These are phyloP conservation scores for Colletotrichum neosansevieriae DNA, from an alignment of 2,329 filamentous ascomycete genomes.

Conservation along the genomic window DNA sequence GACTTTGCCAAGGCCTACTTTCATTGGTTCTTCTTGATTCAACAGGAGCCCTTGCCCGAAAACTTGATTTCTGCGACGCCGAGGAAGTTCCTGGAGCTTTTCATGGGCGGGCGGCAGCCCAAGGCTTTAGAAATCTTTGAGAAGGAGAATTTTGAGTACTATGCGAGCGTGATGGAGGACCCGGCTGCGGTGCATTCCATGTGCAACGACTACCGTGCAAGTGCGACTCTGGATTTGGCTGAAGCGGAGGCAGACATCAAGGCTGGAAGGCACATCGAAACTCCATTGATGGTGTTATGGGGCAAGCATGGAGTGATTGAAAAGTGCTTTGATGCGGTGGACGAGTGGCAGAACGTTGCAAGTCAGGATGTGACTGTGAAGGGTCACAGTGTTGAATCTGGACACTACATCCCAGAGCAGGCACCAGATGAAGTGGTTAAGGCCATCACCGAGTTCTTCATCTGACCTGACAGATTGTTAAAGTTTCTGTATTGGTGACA, in stretches of 20 bases:
- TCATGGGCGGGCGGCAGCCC: conserved; percentile 54
- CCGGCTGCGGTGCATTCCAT: conserved; percentile 58
- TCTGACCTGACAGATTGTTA: conserved; percentile 32
- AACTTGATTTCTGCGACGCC: conserved; percentile 55
- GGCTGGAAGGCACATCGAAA: conserved; percentile 56
- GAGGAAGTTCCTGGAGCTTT: conserved; percentile 55
- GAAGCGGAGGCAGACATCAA: conserved; percentile 59
- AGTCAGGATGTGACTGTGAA: conserved; percentile 50
- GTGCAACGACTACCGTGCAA: conserved; percentile 69
- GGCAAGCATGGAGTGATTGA: conserved; percentile 62
- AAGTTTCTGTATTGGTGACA: no score
- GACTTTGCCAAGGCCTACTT: conserved; percentile 64
- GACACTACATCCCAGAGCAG: conserved; percentile 66
- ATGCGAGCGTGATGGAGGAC: conserved; percentile 56
- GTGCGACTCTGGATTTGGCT: conserved; percentile 64
- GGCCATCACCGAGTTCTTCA: conserved; percentile 56
- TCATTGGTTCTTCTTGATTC: conserved; percentile 71
- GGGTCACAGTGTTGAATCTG: conserved; percentile 58
- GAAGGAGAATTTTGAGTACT: conserved; percentile 52
- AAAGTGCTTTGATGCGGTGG: conserved; percentile 59
- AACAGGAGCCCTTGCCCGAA: conserved; percentile 63
- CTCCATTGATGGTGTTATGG: conserved; percentile 64
- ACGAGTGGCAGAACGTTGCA: conserved; percentile 64
- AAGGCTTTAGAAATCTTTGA: conserved; percentile 52
- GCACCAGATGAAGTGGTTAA: conserved; percentile 59